Evolutionary conservation across 164 flowering plant species (phyloP), one percentile per base, ranked within the genome.

Genomic region (Litsea cubeba): DNA sequence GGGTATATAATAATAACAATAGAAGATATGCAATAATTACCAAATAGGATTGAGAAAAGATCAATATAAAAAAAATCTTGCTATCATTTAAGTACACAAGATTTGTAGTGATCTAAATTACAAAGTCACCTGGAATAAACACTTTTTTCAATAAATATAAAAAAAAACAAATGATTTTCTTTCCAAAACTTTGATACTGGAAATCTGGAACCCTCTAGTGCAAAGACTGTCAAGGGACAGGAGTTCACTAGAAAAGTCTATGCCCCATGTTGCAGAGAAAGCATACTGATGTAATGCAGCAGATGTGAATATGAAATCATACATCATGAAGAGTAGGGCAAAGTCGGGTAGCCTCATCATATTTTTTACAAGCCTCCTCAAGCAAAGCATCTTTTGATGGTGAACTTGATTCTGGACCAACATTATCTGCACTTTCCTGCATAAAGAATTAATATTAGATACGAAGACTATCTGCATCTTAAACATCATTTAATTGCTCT

Each of bases 371-470:
- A 76, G 99, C 99, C 83, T 95, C 98, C 86, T 95, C 98, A 70
- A 95, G 98, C 86, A 95, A 85, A 71, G 92, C 88, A 86, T 95
- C 99, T 88, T 93, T 95, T 72, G 99, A 90, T 76, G 97, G 97
- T 57, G 94, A 86, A 75, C 80, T 83, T 50, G 99, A 89, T 75
- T 95, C 98, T 66, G 92, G 84, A 75, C 83, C 84, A 70, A 95
- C 99, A 86, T 91, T 93, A 79, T 95, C 99, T 30, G 99, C 99
- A 82, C 99, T 93, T 87, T 95, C 99, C 99, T 95, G 94, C 84
- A 87, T 24, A 50, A 54, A 64, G 63, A 83, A 77, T 77, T 65
- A 76, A 71, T 71, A 76, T 71, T 70, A 76, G 60, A 72, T 72
- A 14, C 40, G 75, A 63, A 71, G 23, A 78, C 65, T 30, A 74